Evolutionary conservation across 2,329 filamentous ascomycete species (phyloP).

Genomic region (Sporothrix sp.): DNA sequence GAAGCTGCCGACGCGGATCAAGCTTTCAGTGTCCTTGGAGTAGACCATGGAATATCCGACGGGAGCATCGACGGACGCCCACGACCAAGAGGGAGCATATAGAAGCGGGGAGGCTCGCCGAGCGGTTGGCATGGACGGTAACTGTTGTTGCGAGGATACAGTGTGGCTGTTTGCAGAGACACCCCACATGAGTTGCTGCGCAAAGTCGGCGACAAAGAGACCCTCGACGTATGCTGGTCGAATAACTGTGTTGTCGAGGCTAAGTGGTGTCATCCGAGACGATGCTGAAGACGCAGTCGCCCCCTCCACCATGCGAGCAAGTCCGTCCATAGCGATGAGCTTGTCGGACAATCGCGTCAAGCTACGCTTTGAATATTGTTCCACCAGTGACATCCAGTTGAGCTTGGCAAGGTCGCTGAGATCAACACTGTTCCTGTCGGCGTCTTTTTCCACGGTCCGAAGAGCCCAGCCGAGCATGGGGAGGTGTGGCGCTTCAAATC

Average conservation of each 20-base stretch:
- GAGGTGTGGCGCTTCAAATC: background rate
- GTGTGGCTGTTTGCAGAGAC: background rate
- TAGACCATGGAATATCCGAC: slow-evolving; percentile 5
- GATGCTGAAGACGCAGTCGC: background rate
- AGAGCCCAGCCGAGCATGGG: slow-evolving; percentile 4
- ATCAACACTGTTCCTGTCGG: background rate
- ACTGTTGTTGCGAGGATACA: no score
- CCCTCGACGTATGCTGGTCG: slow-evolving; percentile 8
- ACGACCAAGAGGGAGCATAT: slow-evolving; percentile 9
- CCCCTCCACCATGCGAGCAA: slow-evolving; percentile 5
- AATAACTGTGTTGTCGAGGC: slow-evolving; percentile 1
- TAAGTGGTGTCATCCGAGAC: background rate
- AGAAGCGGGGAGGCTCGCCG: background rate
- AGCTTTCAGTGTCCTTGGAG: background rate
- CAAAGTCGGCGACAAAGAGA: slow-evolving; percentile 7
- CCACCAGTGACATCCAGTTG: slow-evolving; percentile 8
- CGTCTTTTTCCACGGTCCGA: background rate
- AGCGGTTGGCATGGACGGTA: background rate
- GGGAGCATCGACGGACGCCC: slow-evolving; percentile 10
- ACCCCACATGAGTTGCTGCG: slow-evolving; percentile 5
- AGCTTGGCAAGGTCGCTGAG: background rate
- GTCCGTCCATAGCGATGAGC: slow-evolving; percentile 11
- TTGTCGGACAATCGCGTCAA: slow-evolving; percentile 12
- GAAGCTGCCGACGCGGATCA: background rate
- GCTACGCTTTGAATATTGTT: slow-evolving; percentile 7